Base-by-base conservation (phyloP, 495 filamentous ascomycete species). In the Trichoderma erinaceum region DNA sequence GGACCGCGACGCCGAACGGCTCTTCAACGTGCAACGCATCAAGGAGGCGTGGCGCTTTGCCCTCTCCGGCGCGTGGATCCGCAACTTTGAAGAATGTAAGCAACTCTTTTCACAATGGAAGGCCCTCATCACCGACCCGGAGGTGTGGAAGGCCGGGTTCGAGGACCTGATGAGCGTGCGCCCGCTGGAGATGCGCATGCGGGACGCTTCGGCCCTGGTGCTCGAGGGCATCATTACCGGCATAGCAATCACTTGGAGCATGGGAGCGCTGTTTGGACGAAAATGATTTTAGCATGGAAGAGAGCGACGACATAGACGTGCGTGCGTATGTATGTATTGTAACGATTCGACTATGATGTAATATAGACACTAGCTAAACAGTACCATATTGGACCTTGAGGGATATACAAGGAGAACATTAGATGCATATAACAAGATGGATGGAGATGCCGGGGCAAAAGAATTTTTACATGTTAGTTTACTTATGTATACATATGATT, bases 181-280 rank as follows among this genome's bases (percentile, higher is more conserved):
- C 70, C 78, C 79, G 69, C 79, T 96, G 69, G 78, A 83, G 68
- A 70, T 93, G 61, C 84, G 86, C 25, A 91, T 92, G 76, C 83
- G 87, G 61, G 93, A 97, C 72, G 73, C 90, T 8, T 94, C 92
- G 3, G 77, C 87, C 35, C 78, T 89, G 67, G 87, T 87, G 15
- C 74, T 94, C 35, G 86, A 93, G 75, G 86, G 90, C 70, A 87
- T 86, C 48, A 89, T 86, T n/a, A 83, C 86, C 15, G 92, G 93
- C 25, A 89, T 89, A 8, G 81, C 85, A 2, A 61, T 61, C 25
- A 32, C 56, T 29, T 61, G 56, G 56, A 29, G 56, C 56, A 61
- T 61, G 27, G 56, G 56, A 61, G 56, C 56, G 56, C 29, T 61
- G 56, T 61, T 61, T 61, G 56, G 25, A 61, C 56, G 56, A 10